A percentile compares a stretch with the other conserved stretches of the same genome.
These are phyloP conservation scores for Penicillium sp. DNA, from an alignment of 2,329 filamentous ascomycete genomes.

Conservation along the genomic window DNA sequence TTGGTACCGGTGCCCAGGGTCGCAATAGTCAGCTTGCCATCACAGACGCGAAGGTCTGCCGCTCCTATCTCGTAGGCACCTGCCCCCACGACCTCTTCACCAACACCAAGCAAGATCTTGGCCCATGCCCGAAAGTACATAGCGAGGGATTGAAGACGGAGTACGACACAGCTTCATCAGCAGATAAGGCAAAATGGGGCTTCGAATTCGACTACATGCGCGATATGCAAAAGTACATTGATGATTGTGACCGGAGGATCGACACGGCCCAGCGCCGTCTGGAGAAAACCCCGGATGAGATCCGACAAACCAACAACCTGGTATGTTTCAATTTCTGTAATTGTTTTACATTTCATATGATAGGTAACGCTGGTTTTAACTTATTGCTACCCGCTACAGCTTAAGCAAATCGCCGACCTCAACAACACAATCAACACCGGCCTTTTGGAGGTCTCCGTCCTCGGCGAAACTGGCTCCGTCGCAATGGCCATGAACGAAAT, in stretches of 20 bases:
- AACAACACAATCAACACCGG: constrained; percentile 75
- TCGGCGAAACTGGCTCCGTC: constrained; percentile 79
- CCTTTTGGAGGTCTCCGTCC: constrained; percentile 79
- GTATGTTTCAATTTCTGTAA: constrained; percentile 40
- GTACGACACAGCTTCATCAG: constrained; percentile 71
- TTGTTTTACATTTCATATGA: background rate
- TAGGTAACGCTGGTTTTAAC: background rate
- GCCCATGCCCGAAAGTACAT: constrained; percentile 84
- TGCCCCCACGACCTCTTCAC: constrained; percentile 99
- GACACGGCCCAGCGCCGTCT: constrained; percentile 84
- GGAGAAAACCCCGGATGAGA: constrained; percentile 98
- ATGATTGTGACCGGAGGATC: constrained; percentile 93
- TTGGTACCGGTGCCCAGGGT: constrained; percentile 72
- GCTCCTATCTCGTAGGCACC: constrained; percentile 87
- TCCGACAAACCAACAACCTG: constrained; percentile 87
- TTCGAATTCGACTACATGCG: constrained; percentile 97
- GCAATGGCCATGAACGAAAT: constrained; percentile 82
- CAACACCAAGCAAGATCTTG: constrained; percentile 97
- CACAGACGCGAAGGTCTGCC: constrained; percentile 90
- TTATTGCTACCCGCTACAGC: constrained; percentile 35
- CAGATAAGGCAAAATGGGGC: constrained; percentile 74
- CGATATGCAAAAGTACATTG: constrained; percentile 94
- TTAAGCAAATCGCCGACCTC: constrained; percentile 84
- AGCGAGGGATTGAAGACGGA: constrained; percentile 85
- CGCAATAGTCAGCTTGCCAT: constrained; percentile 81